A percentile compares a stretch with the other conserved stretches of the same genome.
Conservation (phyloP, 129 eudicot species). For the Arctium lappa region DNA sequence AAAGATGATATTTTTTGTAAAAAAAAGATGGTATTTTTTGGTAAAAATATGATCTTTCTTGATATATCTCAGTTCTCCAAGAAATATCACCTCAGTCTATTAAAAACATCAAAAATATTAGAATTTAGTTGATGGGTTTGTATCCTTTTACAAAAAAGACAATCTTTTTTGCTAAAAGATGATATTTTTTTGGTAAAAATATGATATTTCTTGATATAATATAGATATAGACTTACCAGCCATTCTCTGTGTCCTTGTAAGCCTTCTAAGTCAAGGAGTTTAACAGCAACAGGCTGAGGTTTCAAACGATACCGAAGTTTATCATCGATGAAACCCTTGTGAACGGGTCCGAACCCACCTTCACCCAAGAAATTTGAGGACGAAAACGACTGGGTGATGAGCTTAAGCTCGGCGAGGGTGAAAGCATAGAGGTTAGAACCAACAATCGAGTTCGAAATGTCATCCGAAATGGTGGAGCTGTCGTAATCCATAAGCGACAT, state of each 20-base stretch:
- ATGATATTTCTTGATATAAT: too few species aligned
- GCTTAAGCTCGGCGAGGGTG: slow-evolving; percentile 60
- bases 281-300: slow-evolving; percentile 94
- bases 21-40: neutral
- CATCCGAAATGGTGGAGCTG: slow-evolving; percentile 53
- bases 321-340: slow-evolving; percentile 85
- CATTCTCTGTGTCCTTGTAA: slow-evolving; percentile 81
- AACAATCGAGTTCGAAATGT: slow-evolving; percentile 62
- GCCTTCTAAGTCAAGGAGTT: slow-evolving; percentile 80
- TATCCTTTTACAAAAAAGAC: neutral
- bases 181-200: neutral
- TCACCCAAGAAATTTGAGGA: slow-evolving; percentile 74
- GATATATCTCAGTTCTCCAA: slow-evolving; percentile 59
- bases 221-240: slow-evolving; percentile 48
- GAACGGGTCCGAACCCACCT: slow-evolving; percentile 93
- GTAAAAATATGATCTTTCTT: neutral
- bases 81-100: slow-evolving; percentile 88
- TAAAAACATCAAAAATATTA: neutral
- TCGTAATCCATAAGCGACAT: slow-evolving; percentile 48
- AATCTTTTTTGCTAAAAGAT: neutral
- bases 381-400: slow-evolving; percentile 72
- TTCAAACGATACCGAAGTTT: slow-evolving; percentile 65
- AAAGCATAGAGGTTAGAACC: slow-evolving; percentile 67
- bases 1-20: neutral
- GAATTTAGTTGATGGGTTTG: neutral